These are phyloP conservation scores for Dichotomopilus funicola DNA, from an alignment of 2,329 filamentous ascomycete genomes.

Conservation along the genomic window DNA sequence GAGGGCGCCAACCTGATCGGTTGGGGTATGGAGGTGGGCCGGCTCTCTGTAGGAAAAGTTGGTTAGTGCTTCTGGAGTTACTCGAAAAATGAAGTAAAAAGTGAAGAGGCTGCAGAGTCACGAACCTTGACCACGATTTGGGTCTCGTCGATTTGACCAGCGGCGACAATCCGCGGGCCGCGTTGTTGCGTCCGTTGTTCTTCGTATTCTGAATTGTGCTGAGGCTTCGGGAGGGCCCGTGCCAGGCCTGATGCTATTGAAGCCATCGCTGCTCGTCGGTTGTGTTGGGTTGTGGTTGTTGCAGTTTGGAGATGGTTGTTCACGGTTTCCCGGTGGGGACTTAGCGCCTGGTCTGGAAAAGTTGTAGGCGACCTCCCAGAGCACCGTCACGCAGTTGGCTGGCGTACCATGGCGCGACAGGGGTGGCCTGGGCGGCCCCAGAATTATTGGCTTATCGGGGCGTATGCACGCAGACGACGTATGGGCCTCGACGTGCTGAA, in stretches of 20 bases:
- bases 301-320: slow-evolving; percentile 7
- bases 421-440: neutral
- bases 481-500: no score
- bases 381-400: slow-evolving; percentile 5
- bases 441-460: slow-evolving; percentile 10
- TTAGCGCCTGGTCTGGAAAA: slow-evolving; percentile 12
- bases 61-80: no score
- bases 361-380: slow-evolving; percentile 8
- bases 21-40: slow-evolving; percentile 86
- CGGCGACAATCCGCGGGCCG: slow-evolving; percentile 75
- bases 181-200: slow-evolving; percentile 66
- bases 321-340: slow-evolving; percentile 11
- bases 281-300: slow-evolving; percentile 1
- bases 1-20: slow-evolving; percentile 83
- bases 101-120: slow-evolving; percentile 4
- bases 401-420: slow-evolving; percentile 5
- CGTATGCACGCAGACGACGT: neutral
- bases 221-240: slow-evolving; percentile 77
- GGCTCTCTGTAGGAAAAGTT: slow-evolving; percentile 49
- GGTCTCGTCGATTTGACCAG: slow-evolving; percentile 73
- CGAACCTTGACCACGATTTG: slow-evolving; percentile 73
- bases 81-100: neutral
- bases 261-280: slow-evolving; percentile 44
- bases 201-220: slow-evolving; percentile 85
- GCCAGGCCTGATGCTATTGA: slow-evolving; percentile 67